Percentiles rank a stretch among this genome's conserved stretches.
Evolutionary conservation across 768 basidiomycete genomes (phyloP).

Genomic region (Leccinum aurantiacum): DNA sequence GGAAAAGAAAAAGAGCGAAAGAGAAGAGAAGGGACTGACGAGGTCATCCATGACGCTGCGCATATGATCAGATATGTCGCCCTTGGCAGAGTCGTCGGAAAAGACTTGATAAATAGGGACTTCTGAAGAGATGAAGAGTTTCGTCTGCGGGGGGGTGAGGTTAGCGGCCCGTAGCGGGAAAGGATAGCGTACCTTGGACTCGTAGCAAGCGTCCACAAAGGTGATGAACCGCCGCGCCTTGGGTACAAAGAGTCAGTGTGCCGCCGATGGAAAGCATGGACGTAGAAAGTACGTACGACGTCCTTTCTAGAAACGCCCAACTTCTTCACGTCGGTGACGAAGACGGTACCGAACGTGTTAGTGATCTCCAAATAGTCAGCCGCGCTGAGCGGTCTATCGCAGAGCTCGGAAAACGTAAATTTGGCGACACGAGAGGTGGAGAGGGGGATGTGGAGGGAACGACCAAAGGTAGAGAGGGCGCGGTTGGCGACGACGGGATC

Average conservation of each 20-base stretch:
- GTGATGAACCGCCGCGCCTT: constrained; percentile 95
- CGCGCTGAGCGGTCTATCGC: constrained; percentile 86
- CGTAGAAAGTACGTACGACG: constrained; percentile 46
- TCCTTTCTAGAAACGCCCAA: constrained; percentile 89
- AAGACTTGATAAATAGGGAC: constrained; percentile 91
- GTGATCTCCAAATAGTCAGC: constrained; percentile 97
- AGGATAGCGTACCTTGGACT: constrained; percentile 63
- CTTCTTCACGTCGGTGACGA: constrained; percentile 84
- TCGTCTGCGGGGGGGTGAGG: constrained; percentile 52
- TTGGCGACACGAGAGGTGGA: constrained; percentile 79
- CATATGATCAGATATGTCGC: constrained; percentile 77
- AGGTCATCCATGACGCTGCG: constrained; percentile 93
- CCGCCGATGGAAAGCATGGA: not conserved
- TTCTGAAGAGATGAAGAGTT: constrained; percentile 89
- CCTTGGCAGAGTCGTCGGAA: constrained; percentile 58
- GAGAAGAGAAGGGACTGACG: constrained; percentile 41
- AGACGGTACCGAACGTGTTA: constrained; percentile 81
- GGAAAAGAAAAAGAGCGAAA: no score
- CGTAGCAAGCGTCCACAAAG: constrained; percentile 96
- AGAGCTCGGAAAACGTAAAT: constrained; percentile 84
- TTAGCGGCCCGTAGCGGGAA: not conserved
- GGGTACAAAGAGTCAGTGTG: not conserved
- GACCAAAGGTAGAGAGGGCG: constrained; percentile 84
- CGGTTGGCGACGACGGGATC: constrained; percentile 63
- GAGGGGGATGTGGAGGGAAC: constrained; percentile 75